phyloP scores from a whole-genome alignment of 768 basidiomycete species.

The Leccinellum rugosiceps region DNA sequence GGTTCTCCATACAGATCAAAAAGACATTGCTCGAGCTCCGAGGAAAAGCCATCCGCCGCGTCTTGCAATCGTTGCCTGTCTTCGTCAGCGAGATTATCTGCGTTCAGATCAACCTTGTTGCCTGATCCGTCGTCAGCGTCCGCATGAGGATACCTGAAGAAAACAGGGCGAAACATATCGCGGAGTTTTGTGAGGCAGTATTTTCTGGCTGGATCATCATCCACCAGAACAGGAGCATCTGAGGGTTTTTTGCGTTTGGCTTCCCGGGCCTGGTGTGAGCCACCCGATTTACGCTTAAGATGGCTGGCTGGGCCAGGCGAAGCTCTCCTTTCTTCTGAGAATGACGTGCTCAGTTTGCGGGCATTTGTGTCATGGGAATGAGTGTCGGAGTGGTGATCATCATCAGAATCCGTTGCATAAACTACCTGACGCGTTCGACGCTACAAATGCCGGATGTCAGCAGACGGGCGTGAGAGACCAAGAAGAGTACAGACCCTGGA shows the following conservation, averaged over 20 bases:
- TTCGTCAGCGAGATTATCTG: constrained; percentile 57
- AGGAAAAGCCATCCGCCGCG: constrained; percentile 60
- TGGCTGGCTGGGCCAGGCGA: constrained; percentile 22
- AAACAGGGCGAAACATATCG: constrained; percentile 69
- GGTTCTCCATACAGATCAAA: constrained; percentile 75
- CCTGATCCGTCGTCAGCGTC: constrained; percentile 32
- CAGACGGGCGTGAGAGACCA: constrained; percentile 6
- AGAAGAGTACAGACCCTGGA: constrained; percentile 42
- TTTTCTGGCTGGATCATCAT: constrained; percentile 72
- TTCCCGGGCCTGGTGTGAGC: constrained; percentile 36
- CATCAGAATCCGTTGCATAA: constrained; percentile 41
- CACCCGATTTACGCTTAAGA: constrained; percentile 55
- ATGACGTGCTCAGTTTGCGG: constrained; percentile 17
- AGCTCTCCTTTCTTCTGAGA: constrained; percentile 18
- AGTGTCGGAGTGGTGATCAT: constrained; percentile 32
- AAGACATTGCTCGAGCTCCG: constrained; percentile 70
- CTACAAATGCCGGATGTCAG: constrained; percentile 31
- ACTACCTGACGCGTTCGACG: constrained; percentile 42
- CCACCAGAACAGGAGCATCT: constrained; percentile 34
- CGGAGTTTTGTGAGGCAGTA: constrained; percentile 78
- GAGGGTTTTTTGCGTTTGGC: constrained; percentile 49
- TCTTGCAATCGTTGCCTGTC: constrained; percentile 54
- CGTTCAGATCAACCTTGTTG: constrained; percentile 40
- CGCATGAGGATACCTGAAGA: constrained; percentile 64
- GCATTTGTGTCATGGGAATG: constrained; percentile 13